Percentiles rank a stretch among this genome's conserved stretches.
These are phyloP conservation scores for Aspergillus nanangensis DNA, from an alignment of 495 filamentous ascomycete species.

Conservation along the genomic window DNA sequence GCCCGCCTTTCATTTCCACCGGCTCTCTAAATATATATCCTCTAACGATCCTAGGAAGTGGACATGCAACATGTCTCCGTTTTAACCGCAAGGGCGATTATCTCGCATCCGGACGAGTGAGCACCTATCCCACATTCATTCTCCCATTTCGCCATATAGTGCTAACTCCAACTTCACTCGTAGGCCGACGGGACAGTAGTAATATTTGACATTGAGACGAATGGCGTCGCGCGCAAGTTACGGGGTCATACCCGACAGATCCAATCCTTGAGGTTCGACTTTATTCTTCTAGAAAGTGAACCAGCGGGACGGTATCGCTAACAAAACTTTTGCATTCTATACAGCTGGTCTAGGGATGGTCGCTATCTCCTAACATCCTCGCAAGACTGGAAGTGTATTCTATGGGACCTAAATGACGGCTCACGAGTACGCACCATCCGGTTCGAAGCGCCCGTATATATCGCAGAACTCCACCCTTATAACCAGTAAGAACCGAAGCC, in stretches of 20 bases:
- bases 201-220: constrained; percentile 95
- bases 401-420: constrained; percentile 87
- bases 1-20: constrained; percentile 1
- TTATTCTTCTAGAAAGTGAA: constrained; percentile 1
- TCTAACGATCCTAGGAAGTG: constrained; percentile 43
- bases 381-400: constrained; percentile 90
- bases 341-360: constrained; percentile 86
- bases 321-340: constrained; percentile 4
- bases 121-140: constrained; percentile 12
- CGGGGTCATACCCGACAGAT: constrained; percentile 88
- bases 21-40: background rate
- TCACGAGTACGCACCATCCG: constrained; percentile 65
- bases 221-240: constrained; percentile 88
- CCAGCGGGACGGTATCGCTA: too few species aligned
- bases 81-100: constrained; percentile 95
- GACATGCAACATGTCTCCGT: constrained; percentile 66
- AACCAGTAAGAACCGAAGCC: constrained; percentile 62
- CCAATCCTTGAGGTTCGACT: constrained; percentile 63
- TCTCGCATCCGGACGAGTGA: constrained; percentile 82
- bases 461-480: constrained; percentile 87
- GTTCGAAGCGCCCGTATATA: constrained; percentile 90
- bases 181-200: constrained; percentile 86
- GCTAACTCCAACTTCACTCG: constrained; percentile 8
- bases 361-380: constrained; percentile 91
- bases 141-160: background rate